Percentiles rank a stretch among this genome's conserved stretches.
These are phyloP conservation scores for Rhodotorula sp. DNA, from an alignment of 1,284 basidiomycete genomes.

Conservation along the genomic window DNA sequence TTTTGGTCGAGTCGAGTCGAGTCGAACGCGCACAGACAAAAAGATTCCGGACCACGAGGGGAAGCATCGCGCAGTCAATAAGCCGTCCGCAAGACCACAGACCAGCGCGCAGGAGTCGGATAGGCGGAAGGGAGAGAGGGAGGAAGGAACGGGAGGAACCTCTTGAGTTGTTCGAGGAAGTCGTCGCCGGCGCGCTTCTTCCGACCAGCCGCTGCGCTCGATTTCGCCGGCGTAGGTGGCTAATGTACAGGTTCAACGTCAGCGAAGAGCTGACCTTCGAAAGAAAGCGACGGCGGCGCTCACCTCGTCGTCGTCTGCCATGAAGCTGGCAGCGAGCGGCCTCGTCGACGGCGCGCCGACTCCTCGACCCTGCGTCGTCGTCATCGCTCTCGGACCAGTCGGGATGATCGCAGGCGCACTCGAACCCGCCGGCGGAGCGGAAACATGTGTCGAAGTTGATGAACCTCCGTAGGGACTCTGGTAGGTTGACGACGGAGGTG, in stretches of 20 bases:
- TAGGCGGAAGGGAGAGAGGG: not conserved
- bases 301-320: conserved; percentile 47
- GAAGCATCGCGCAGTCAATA: not conserved
- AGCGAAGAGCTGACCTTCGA: conserved; percentile 48
- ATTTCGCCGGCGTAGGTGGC: not conserved
- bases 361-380: not conserved
- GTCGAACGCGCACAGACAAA: not conserved
- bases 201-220: conserved; percentile 56
- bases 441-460: conserved; percentile 7
- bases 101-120: not conserved
- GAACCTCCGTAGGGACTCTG: conserved; percentile 2
- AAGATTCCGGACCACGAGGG: too few relatives aligned
- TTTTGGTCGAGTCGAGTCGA: conserved; percentile 3
- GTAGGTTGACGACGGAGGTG: not conserved
- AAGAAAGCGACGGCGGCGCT: conserved; percentile 29
- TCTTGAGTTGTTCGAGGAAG: conserved; percentile 90
- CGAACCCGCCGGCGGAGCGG: not conserved
- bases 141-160: conserved; percentile 53
- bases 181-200: conserved; percentile 91
- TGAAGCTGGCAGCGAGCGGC: conserved; percentile 33
- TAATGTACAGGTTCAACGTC: not conserved
- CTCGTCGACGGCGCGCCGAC: conserved; percentile 48
- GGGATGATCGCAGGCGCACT: conserved; percentile 1
- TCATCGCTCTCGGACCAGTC: conserved; percentile 15
- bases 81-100: not conserved